These are phyloP conservation scores for Chytriomyces confervae DNA, from an alignment of 192 early-diverging fungal species.

Conservation along the genomic window DNA sequence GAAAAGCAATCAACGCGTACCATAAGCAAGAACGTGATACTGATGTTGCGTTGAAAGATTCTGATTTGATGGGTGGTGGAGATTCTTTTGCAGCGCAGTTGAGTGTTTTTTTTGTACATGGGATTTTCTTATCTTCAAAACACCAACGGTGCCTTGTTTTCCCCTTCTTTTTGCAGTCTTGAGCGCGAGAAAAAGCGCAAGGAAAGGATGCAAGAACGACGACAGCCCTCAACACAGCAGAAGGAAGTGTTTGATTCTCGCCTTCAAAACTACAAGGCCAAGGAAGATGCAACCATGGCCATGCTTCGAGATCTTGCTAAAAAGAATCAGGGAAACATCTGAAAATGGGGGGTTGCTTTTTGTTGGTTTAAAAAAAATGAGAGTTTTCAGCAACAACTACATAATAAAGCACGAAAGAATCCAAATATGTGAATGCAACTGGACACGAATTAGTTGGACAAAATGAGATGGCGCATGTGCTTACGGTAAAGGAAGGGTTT, in stretches of 20 bases:
- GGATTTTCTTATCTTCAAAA: not conserved
- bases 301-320: conserved; percentile 73
- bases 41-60: conserved; percentile 67
- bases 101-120: not conserved
- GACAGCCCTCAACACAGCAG: conserved; percentile 12
- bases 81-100: conserved; percentile 44
- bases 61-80: conserved; percentile 62
- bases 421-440: too few relatives aligned
- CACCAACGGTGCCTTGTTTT: not conserved
- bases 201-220: conserved; percentile 47
- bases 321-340: conserved; percentile 6
- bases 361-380: too few relatives aligned
- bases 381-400: too few relatives aligned
- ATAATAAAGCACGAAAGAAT: too few relatives aligned
- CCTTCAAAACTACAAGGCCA: conserved; percentile 60
- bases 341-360: not conserved
- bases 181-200: conserved; percentile 46
- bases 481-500: too few relatives aligned
- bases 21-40: conserved; percentile 66
- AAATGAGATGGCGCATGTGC: too few relatives aligned
- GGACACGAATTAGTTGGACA: too few relatives aligned
- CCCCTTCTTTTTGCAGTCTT: conserved; percentile 39
- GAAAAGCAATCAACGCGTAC: conserved; percentile 62
- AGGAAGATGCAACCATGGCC: conserved; percentile 75
- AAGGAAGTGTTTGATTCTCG: conserved; percentile 49